Evolutionary conservation across 331 rosid species (phyloP), one percentile per base, ranked within the genome.

Genomic region (Cydonia oblonga): DNA sequence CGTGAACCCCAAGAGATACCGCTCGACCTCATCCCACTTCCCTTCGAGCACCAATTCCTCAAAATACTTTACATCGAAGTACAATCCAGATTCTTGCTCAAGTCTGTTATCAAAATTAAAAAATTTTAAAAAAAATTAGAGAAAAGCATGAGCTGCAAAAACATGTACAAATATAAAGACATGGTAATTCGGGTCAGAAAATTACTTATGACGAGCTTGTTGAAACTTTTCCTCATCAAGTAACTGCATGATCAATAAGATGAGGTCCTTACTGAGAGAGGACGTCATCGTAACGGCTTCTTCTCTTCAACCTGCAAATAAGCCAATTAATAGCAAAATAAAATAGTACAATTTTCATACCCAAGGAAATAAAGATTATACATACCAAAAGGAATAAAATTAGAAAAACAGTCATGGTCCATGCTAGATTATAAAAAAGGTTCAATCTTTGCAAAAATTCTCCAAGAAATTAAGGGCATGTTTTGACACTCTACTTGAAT

Each of bases 191-290:
- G 64, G 33, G 4, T 22, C 20, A 16, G 23, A 24, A 61, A 62
- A 32, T 83, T 89, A 93, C 98, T 80, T 87, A 69, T 93, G 98
- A 80, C 87, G 96, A 75, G 95, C 84, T 74, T 89, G 95, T 74
- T 86, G 85, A 83, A 82, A 89, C 84, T 90, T 90, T 79, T 90
- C 97, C 87, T 93, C 98, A 32, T 89, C 91, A 9, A 93, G 96
- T 79, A 86, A 90, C 85, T 93, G 97, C 82, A 93, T 76, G 83
- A 93, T 89, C 92, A 93, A 66, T 87, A 89, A 86, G 82, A 91
- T 90, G 79, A 93, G 83, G 80, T 93, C 98, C 62, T 85, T 91
- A 74, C 92, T 87, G 54, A 90, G 95, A 76, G 90, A 85, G 30
- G 91, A 76, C 87, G 86, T 83, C 84, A 82, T 85, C 38, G 32